Conservation (phyloP, 805 yeast genomes). For the Cyberlindnera euphorbiae region DNA sequence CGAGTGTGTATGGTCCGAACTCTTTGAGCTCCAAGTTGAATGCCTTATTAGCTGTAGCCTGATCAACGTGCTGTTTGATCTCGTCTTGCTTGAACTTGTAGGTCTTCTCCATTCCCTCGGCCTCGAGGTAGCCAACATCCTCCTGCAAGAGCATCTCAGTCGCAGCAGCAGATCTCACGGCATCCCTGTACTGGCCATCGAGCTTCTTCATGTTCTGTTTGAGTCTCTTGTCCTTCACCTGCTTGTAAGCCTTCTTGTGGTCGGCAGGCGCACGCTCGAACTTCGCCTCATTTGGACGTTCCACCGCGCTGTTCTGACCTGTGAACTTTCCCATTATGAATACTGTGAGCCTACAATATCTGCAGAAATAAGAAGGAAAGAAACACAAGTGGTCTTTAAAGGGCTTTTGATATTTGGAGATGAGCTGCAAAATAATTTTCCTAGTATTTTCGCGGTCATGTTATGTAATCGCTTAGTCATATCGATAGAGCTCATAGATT, state of each 20-base stretch:
- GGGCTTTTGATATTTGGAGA: too few relatives aligned
- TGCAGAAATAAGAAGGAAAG: too few relatives aligned
- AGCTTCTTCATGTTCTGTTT: constrained; percentile 61
- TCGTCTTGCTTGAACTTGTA: constrained; percentile 80
- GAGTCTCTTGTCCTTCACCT: constrained; percentile 53
- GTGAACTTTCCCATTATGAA: constrained; percentile 22
- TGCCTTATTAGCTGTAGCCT: constrained; percentile 66
- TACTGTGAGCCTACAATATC: background rate
- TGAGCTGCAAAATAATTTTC: too few relatives aligned
- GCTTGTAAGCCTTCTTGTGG: constrained; percentile 22
- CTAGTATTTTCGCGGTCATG: too few relatives aligned
- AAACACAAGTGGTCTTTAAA: too few relatives aligned
- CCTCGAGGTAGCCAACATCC: constrained; percentile 80
- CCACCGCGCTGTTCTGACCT: constrained; percentile 23
- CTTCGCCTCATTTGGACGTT: constrained; percentile 27
- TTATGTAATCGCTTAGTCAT: too few relatives aligned
- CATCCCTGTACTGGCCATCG: constrained; percentile 71
- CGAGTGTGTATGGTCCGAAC: constrained; percentile 81
- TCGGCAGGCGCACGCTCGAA: constrained; percentile 27
- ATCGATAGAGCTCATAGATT: too few relatives aligned
- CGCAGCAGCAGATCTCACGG: constrained; percentile 77
- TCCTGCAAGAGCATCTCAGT: constrained; percentile 85
- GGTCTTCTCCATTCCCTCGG: constrained; percentile 93
- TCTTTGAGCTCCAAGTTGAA: constrained; percentile 69
- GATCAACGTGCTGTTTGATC: constrained; percentile 70